Evolutionary conservation across 495 filamentous ascomycete genomes (phyloP), one percentile per base, ranked within the genome.

Genomic region (Xylaria sp.): DNA sequence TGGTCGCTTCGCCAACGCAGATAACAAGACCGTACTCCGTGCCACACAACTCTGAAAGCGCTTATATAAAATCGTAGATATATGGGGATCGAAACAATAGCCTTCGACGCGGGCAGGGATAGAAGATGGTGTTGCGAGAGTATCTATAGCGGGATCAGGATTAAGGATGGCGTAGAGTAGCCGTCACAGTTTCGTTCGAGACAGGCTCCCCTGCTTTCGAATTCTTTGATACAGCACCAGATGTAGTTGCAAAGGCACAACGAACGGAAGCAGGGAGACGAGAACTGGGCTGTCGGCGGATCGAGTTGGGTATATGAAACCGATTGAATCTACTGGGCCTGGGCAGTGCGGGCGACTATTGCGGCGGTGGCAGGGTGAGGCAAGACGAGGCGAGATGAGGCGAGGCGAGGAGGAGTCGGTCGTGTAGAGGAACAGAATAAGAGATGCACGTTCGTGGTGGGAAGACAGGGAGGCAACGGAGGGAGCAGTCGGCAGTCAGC

Each of bases 1-100:
- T 72, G 77, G 81, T 73, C 81, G 71, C 79, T 74, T 76, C 68
- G 72, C 73, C 75, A 71, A 55, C 64, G 72, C 52, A 65, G 58
- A 72, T 48, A 71, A 40, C 41, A 73, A 59, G 33, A 62, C 73
- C 69, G 57, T 74, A 19, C 58, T 72, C 72, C 44, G 41, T 43
- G 46, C 35, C 29, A 63, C 21, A 2, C 26, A 43, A 69, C 14
- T 40, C 15, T 46, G 37, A 37, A 50, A 35, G 31, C 43, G 26
- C 40, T 35, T 48, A 43, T 41, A 64, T 65, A 59, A 31, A 57
- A n/a, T 50, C 52, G 58, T 61, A 24, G 61, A 4, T 67, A 59
- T 37, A 69, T 68, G 63, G 71, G 50, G 35, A 50, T 7, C 37
- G 46, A 71, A 26, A 12, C 52, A 71, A 37, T 24, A 40, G 59